phyloP scores from a whole-genome alignment of 352 stramenopile genomes.

The Phytophthora sansomeana region DNA sequence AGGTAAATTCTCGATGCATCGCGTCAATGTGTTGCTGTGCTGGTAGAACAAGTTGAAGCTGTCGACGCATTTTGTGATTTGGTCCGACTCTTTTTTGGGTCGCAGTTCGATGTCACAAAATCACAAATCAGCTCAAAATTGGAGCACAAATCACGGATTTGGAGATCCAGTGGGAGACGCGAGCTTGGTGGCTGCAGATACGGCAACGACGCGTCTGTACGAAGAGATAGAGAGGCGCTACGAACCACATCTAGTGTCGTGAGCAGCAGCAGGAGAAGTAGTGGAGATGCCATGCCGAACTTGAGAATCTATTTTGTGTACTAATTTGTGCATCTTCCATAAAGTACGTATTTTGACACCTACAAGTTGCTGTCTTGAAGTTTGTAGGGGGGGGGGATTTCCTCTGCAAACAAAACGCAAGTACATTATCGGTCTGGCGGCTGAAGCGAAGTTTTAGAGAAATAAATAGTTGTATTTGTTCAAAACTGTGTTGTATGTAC shows the following conservation, averaged over 20 bases:
- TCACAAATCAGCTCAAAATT: constrained; percentile 53
- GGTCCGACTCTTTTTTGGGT: neutral
- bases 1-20: constrained; percentile 38
- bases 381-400: too few species aligned
- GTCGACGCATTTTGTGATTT: constrained; percentile 45
- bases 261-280: constrained; percentile 15
- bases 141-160: constrained; percentile 42
- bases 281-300: neutral
- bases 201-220: neutral
- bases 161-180: neutral
- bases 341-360: too few species aligned
- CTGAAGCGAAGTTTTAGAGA: neutral
- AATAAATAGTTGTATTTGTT: constrained; percentile 33
- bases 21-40: constrained; percentile 45
- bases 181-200: constrained; percentile 4
- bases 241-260: neutral
- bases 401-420: too few species aligned
- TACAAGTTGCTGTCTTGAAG: too few species aligned
- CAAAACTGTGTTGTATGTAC: constrained; percentile 18
- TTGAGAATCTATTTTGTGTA: neutral
- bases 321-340: too few species aligned
- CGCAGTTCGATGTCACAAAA: constrained; percentile 52
- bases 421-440: too few species aligned
- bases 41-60: constrained; percentile 65
- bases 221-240: constrained; percentile 2